Evolutionary conservation across 2,329 filamentous ascomycete species (phyloP).

Genomic region (Raffaelea albimanens): DNA sequence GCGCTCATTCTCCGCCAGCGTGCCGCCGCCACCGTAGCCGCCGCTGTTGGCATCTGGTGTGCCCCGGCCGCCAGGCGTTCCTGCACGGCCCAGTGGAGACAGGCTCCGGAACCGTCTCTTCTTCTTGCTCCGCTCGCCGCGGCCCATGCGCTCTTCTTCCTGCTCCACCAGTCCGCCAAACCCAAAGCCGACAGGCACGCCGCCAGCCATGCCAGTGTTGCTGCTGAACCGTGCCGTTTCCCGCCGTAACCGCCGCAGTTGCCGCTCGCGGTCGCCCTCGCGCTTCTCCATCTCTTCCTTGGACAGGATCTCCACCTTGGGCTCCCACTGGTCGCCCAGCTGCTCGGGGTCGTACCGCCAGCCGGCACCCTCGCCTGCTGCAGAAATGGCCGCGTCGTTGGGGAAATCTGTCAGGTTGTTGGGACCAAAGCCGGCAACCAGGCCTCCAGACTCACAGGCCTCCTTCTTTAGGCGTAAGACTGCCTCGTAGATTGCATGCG

Average conservation of each 20-base stretch:
- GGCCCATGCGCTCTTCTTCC: slow-evolving; percentile 76
- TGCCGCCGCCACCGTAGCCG: slow-evolving; percentile 53
- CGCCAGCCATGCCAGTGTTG: slow-evolving; percentile 69
- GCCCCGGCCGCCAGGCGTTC: slow-evolving; percentile 60
- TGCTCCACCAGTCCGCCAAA: slow-evolving; percentile 42
- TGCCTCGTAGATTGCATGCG: slow-evolving; percentile 94
- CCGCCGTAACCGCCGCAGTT: slow-evolving; percentile 74
- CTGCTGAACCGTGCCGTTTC: slow-evolving; percentile 91
- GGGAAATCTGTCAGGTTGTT: slow-evolving; percentile 62
- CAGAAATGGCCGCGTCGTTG: slow-evolving; percentile 64
- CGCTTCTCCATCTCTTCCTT: slow-evolving; percentile 98
- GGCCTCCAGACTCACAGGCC: slow-evolving; percentile 80
- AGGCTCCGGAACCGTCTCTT: slow-evolving; percentile 86
- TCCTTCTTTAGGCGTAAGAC: slow-evolving; percentile 91
- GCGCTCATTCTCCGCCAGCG: slow-evolving; percentile 69
- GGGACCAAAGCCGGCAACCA: slow-evolving; percentile 54
- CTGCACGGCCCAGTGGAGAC: slow-evolving; percentile 63
- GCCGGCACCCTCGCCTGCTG: slow-evolving; percentile 46
- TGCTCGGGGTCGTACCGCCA: slow-evolving; percentile 95
- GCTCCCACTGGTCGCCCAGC: slow-evolving; percentile 75
- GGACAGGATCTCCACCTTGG: slow-evolving; percentile 69
- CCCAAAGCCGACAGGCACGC: slow-evolving; percentile 50
- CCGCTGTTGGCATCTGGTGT: slow-evolving; percentile 73
- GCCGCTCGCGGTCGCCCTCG: slow-evolving; percentile 85
- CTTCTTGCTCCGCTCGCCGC: slow-evolving; percentile 90